A percentile compares a stretch with the other conserved stretches of the same genome.
phyloP scores from a whole-genome alignment of 371 early-diverging fungal species.

The Catenaria anguillulae region DNA sequence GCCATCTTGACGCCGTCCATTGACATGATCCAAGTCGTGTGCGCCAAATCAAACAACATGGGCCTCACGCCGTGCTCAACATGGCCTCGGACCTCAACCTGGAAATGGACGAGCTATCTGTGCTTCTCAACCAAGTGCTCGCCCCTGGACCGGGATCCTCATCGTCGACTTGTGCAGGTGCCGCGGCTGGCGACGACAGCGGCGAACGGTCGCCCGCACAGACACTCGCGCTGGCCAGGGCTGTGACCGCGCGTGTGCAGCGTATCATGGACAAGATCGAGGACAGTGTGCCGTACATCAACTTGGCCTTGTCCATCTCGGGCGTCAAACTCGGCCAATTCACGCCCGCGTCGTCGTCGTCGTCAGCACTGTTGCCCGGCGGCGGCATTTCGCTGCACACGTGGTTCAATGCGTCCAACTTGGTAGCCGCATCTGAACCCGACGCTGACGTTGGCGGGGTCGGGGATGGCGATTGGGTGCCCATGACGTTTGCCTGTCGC shows the following conservation, averaged over 20 bases:
- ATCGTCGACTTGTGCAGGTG: no score
- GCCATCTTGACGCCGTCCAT: conserved; percentile 7
- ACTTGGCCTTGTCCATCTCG: conserved; percentile 36
- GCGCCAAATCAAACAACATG: conserved; percentile 2
- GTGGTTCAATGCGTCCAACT: background rate
- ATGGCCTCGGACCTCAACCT: background rate
- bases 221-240: conserved; percentile 7
- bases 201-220: conserved; percentile 12
- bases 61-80: background rate
- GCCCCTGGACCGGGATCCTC: background rate
- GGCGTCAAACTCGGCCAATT: conserved; percentile 29
- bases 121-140: background rate
- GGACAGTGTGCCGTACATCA: conserved; percentile 48
- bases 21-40: conserved; percentile 5
- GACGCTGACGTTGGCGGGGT: background rate
- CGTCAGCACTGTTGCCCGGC: conserved; percentile 11
- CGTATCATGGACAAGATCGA: conserved; percentile 36
- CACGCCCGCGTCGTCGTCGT: conserved; percentile 14
- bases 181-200: no score
- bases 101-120: background rate
- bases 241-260: conserved; percentile 23
- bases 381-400: conserved; percentile 12
- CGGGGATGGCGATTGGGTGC: conserved; percentile 6
- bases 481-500: conserved; percentile 23
- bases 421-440: conserved; percentile 1